These are phyloP conservation scores for Brasenia schreberi DNA, from an alignment of 164 flowering plant species.

Conservation along the genomic window DNA sequence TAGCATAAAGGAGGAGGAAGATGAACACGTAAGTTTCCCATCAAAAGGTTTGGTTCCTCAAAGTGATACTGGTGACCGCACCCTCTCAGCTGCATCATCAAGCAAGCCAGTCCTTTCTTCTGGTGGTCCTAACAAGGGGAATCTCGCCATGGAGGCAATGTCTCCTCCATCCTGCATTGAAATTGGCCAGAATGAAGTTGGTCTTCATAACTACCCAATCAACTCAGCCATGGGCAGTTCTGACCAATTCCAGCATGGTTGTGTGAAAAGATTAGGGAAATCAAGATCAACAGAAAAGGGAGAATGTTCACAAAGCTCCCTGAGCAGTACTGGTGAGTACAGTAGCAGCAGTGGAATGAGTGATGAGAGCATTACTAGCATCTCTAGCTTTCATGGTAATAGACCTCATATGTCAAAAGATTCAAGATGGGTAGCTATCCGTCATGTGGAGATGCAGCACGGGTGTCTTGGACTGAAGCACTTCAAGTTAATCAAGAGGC, in stretches of 20 bases:
- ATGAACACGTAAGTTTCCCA: slow-evolving; percentile 17
- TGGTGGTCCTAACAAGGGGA: slow-evolving; percentile 6
- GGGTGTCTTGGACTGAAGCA: slow-evolving; percentile 41
- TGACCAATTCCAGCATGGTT: not conserved
- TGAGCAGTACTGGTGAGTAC: slow-evolving; percentile 64
- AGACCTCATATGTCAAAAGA: slow-evolving; percentile 94
- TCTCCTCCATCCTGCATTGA: slow-evolving; percentile 17
- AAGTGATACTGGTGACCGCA: slow-evolving; percentile 4
- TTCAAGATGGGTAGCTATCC: slow-evolving; percentile 70
- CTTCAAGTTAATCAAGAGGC: slow-evolving; percentile 61
- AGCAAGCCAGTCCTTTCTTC: slow-evolving; percentile 13
- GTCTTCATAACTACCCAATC: not conserved
- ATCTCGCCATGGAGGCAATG: slow-evolving; percentile 14
- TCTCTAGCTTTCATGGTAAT: slow-evolving; percentile 41
- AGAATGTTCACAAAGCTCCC: slow-evolving; percentile 73
- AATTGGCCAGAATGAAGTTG: slow-evolving; percentile 17
- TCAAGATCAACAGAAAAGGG: slow-evolving; percentile 47
- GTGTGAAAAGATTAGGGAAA: slow-evolving; percentile 23
- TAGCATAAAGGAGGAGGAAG: slow-evolving; percentile 41
- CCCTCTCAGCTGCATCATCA: slow-evolving; percentile 9
- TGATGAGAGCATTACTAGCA: slow-evolving; percentile 57
- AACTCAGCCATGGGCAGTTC: no score
- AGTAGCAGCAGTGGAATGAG: slow-evolving; percentile 63
- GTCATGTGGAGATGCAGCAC: slow-evolving; percentile 36
- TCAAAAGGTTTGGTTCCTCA: slow-evolving; percentile 10